A percentile compares a stretch with the other conserved stretches of the same genome.
Evolutionary conservation across 2,329 filamentous ascomycete genomes (phyloP).

Genomic region (Botrytis tulipae): DNA sequence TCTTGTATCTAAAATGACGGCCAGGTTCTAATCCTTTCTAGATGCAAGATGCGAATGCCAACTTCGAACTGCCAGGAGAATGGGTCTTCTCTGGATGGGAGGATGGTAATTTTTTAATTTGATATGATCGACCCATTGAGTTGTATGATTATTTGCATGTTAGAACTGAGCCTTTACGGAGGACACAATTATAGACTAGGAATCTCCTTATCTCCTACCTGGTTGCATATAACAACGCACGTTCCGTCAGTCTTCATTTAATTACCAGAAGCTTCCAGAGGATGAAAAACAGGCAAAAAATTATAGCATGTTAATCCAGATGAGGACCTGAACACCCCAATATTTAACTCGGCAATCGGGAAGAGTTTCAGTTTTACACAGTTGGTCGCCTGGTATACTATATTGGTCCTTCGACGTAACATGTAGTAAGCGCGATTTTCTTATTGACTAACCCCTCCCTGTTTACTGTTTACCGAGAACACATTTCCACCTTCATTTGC

Average conservation of each 20-base stretch:
- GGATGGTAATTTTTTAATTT: background rate
- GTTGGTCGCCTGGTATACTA: too few species aligned
- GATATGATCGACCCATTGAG: background rate
- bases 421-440: background rate
- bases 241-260: too few species aligned
- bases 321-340: too few species aligned
- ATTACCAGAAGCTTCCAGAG: too few species aligned
- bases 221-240: too few species aligned
- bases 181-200: too few species aligned
- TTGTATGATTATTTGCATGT: background rate
- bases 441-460: background rate
- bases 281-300: too few species aligned
- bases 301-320: too few species aligned
- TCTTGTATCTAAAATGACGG: background rate
- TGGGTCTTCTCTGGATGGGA: constrained; percentile 23
- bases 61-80: constrained; percentile 23
- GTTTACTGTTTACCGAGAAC: background rate
- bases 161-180: background rate
- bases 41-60: constrained; percentile 25
- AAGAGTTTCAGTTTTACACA: too few species aligned
- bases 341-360: too few species aligned
- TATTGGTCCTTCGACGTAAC: background rate
- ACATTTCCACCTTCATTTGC: background rate
- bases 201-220: too few species aligned
- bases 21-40: background rate